Conservation (phyloP, 2,329 filamentous ascomycete genomes). For the Botrytis deweyae region DNA sequence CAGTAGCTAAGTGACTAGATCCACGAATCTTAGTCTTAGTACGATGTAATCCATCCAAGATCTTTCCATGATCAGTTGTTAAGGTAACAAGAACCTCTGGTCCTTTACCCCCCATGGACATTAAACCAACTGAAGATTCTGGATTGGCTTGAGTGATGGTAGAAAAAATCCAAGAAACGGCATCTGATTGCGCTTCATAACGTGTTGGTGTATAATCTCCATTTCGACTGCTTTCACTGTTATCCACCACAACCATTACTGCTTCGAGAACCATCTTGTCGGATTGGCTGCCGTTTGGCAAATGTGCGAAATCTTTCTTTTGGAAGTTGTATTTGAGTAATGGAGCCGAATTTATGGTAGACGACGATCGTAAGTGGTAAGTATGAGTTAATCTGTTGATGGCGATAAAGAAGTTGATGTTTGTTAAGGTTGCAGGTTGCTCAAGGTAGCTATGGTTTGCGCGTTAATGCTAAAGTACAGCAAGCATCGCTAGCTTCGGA, state of each 20-base stretch:
- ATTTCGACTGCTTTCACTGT: constrained; percentile 97
- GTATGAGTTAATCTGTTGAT: constrained; percentile 5
- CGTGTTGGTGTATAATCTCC: constrained; percentile 89
- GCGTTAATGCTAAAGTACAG: constrained; percentile 19
- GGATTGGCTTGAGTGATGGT: constrained; percentile 94
- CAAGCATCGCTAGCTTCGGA: constrained; percentile 14
- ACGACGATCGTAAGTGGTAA: not conserved
- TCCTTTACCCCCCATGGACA: constrained; percentile 98
- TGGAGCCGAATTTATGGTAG: not conserved
- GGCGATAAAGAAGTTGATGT: constrained; percentile 11
- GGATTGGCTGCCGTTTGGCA: constrained; percentile 14
- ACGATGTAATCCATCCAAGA: constrained; percentile 85
- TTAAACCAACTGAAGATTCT: constrained; percentile 93
- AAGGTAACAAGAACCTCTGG: constrained; percentile 95
- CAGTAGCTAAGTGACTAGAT: constrained; percentile 82
- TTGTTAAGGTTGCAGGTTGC: constrained; percentile 8
- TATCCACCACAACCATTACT: constrained; percentile 99
- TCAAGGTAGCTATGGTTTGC: constrained; percentile 26
- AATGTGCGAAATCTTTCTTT: constrained; percentile 4
- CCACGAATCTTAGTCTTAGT: constrained; percentile 91
- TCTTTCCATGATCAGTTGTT: constrained; percentile 93
- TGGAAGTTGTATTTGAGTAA: not conserved
- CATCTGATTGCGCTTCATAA: constrained; percentile 95
- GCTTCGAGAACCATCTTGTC: constrained; percentile 94
- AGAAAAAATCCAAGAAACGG: constrained; percentile 92